These are phyloP conservation scores for Colletotrichum nymphaeae DNA, from an alignment of 2,329 filamentous ascomycete genomes.

Conservation along the genomic window DNA sequence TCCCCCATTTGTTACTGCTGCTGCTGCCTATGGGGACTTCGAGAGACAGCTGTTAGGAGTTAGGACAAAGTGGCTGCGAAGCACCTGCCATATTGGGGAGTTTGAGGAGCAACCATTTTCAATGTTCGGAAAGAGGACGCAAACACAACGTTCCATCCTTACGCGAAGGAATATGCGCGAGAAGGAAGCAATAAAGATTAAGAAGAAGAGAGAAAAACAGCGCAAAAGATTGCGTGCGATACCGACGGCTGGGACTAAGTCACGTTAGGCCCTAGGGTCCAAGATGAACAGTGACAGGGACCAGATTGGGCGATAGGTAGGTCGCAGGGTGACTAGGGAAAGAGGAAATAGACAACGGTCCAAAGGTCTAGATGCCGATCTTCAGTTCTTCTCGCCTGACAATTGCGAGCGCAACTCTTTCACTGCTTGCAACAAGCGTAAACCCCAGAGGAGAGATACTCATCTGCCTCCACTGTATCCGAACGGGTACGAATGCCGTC, in stretches of 20 bases:
- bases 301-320: neutral
- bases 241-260: neutral
- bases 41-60: neutral
- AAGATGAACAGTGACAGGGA: neutral
- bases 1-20: neutral
- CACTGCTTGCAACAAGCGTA: neutral
- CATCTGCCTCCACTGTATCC: neutral
- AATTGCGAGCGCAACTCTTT: constrained; percentile 1
- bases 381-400: constrained; percentile 23
- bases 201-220: neutral
- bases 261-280: neutral
- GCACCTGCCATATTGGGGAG: constrained; percentile 22
- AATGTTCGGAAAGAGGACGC: neutral
- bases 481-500: neutral
- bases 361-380: constrained; percentile 28
- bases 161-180: neutral
- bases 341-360: constrained; percentile 14
- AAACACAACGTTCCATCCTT: neutral
- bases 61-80: neutral
- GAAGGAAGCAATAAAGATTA: neutral
- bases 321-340: constrained; percentile 4
- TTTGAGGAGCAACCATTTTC: neutral
- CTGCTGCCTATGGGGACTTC: neutral
- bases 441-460: neutral
- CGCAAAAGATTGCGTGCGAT: constrained; percentile 11